phyloP scores from a whole-genome alignment of 148 eudicot species.

The Heliosperma pusillum region DNA sequence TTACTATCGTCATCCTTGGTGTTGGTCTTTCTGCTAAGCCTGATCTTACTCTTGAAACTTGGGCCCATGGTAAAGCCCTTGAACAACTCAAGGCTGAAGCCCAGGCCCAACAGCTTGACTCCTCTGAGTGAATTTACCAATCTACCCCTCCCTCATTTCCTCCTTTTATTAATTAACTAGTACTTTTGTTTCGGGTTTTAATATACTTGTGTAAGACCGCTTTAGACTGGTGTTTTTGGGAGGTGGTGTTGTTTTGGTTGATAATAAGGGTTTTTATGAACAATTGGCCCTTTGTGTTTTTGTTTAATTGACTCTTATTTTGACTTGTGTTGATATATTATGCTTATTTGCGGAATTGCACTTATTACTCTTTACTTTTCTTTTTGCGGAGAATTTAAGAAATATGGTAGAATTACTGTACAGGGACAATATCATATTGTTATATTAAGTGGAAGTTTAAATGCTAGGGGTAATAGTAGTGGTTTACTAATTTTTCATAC shows the following conservation, averaged over 20 bases:
- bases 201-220: background rate
- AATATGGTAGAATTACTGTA: too few species aligned
- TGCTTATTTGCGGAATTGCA: background rate
- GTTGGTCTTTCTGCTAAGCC: constrained; percentile 93
- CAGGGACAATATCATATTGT: too few species aligned
- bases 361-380: too few species aligned
- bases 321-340: background rate
- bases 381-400: too few species aligned
- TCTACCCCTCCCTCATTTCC: background rate
- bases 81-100: constrained; percentile 60
- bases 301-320: background rate
- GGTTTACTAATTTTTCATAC: too few species aligned
- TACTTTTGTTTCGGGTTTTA: background rate
- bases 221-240: background rate
- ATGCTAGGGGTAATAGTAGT: too few species aligned
- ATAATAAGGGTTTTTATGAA: background rate
- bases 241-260: background rate
- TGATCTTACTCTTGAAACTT: constrained; percentile 90
- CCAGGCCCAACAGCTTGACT: constrained; percentile 1
- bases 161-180: background rate
- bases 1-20: constrained; percentile 89
- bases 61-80: constrained; percentile 96
- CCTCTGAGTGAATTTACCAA: background rate
- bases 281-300: background rate
- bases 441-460: too few species aligned